phyloP scores from a whole-genome alignment of 306 rosid species.

The Leucaena leucocephala region DNA sequence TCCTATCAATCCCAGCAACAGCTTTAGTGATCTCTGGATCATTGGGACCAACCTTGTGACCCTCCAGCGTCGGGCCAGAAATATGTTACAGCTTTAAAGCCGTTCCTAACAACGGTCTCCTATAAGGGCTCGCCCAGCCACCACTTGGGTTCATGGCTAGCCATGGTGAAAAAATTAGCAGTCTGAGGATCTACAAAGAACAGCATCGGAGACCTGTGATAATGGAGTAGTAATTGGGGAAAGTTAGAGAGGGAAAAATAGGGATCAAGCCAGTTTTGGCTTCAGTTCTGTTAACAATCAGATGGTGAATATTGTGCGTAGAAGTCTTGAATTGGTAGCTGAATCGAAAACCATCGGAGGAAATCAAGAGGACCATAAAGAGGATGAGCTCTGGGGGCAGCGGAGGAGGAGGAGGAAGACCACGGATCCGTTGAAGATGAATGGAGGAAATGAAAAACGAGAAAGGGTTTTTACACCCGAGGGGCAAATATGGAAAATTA shows the following conservation, averaged over 20 bases:
- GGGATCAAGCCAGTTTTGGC: slow-evolving; percentile 86
- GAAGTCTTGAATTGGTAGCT: slow-evolving; percentile 89
- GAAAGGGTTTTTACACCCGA: too few relatives aligned
- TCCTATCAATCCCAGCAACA: too few relatives aligned
- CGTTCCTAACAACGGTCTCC: slow-evolving; percentile 81
- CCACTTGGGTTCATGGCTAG: slow-evolving; percentile 73
- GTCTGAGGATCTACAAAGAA: slow-evolving; percentile 69
- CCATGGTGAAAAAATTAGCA: slow-evolving; percentile 70
- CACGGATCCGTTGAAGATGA: too few relatives aligned
- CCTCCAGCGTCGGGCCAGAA: too few relatives aligned
- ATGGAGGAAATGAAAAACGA: too few relatives aligned
- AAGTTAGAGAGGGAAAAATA: slow-evolving; percentile 84
- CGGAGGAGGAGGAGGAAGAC: too few relatives aligned
- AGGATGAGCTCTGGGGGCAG: too few relatives aligned
- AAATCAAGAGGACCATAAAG: too few relatives aligned
- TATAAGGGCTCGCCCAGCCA: slow-evolving; percentile 91
- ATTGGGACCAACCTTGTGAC: too few relatives aligned
- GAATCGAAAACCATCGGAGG: slow-evolving; percentile 90
- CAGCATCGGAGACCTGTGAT: slow-evolving; percentile 92
- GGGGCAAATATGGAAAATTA: too few relatives aligned
- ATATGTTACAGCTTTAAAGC: slow-evolving; percentile 80
- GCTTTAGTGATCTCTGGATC: too few relatives aligned
- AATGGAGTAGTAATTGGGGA: slow-evolving; percentile 91
- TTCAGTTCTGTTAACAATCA: slow-evolving; percentile 81
- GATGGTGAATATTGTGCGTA: slow-evolving; percentile 68